Evolutionary conservation across 768 basidiomycete genomes (phyloP).

Genomic region (Mycena venus): DNA sequence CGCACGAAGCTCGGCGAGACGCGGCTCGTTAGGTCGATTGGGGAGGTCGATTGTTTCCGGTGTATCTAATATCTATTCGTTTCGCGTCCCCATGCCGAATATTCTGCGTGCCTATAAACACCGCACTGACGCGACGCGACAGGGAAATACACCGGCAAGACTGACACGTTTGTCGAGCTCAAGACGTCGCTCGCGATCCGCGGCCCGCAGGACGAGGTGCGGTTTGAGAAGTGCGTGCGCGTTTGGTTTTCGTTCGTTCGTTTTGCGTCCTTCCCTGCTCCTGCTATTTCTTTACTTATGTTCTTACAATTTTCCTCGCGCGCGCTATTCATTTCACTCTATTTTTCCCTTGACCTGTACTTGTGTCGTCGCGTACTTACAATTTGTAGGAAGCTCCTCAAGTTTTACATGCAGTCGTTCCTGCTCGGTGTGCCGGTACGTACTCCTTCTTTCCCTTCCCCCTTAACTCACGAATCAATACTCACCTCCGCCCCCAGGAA

Average conservation of each 20-base stretch:
- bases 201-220: constrained; percentile 71
- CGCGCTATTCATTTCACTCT: no score
- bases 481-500: constrained; percentile 64
- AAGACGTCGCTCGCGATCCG: constrained; percentile 87
- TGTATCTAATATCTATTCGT: constrained; percentile 66
- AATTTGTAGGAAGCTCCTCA: constrained; percentile 80
- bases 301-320: no score
- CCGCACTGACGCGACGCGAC: constrained; percentile 23
- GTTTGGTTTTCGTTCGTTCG: neutral
- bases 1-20: constrained; percentile 85
- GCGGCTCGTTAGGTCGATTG: constrained; percentile 85
- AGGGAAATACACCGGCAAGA: constrained; percentile 73
- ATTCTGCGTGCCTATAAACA: no score
- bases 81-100: no score
- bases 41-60: constrained; percentile 91
- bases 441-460: constrained; percentile 7
- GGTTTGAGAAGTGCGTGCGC: constrained; percentile 84
- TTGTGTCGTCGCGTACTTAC: no score
- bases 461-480: neutral
- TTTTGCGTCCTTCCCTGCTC: neutral
- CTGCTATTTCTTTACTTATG: neutral
- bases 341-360: no score
- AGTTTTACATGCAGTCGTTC: constrained; percentile 93
- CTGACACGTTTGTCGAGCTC: constrained; percentile 84
- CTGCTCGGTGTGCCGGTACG: constrained; percentile 91